A percentile compares a stretch with the other conserved stretches of the same genome.
Evolutionary conservation across 1,284 basidiomycete genomes (phyloP).

Genomic region (Sanguinoderma infundibulare): DNA sequence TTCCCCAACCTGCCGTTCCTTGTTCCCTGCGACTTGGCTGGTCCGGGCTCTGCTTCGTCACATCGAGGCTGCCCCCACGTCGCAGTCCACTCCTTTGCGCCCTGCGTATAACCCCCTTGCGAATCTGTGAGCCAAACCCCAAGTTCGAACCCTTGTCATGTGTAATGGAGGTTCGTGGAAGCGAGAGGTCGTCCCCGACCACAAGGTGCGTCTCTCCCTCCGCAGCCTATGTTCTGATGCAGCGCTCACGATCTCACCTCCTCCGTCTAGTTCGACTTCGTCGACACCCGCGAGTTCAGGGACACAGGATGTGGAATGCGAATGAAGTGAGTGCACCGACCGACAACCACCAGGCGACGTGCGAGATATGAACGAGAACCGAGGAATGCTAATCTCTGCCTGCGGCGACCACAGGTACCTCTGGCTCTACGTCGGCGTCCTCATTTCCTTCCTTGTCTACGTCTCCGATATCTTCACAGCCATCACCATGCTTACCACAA

Average conservation of each 20-base stretch:
- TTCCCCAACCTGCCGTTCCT: conserved; percentile 40
- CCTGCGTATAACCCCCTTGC: conserved; percentile 23
- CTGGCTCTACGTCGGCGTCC: conserved; percentile 89
- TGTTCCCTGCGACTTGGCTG: conserved; percentile 68
- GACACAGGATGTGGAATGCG: conserved; percentile 88
- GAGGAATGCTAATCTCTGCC: background rate
- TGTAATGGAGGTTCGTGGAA: conserved; percentile 88
- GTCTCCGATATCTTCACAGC: conserved; percentile 98
- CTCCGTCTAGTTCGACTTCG: conserved; percentile 88
- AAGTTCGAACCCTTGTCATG: conserved; percentile 50
- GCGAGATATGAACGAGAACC: background rate
- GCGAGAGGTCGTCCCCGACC: conserved; percentile 95
- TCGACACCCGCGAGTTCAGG: conserved; percentile 92
- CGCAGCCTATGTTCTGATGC: background rate
- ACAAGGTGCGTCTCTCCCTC: conserved; percentile 71
- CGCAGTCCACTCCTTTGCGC: conserved; percentile 33
- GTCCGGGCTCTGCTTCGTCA: conserved; percentile 45
- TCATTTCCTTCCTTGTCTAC: conserved; percentile 96
- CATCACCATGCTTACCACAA: conserved; percentile 93
- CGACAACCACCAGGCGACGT: background rate
- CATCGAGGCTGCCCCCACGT: conserved; percentile 38
- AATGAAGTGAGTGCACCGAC: conserved; percentile 66
- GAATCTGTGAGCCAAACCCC: conserved; percentile 30
- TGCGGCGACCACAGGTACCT: conserved; percentile 67
- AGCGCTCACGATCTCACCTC: conserved; percentile 10